A percentile compares a stretch with the other conserved stretches of the same genome.
These are phyloP conservation scores for Backusella australiensis DNA, from an alignment of 192 early-diverging fungal genomes.

Conservation along the genomic window DNA sequence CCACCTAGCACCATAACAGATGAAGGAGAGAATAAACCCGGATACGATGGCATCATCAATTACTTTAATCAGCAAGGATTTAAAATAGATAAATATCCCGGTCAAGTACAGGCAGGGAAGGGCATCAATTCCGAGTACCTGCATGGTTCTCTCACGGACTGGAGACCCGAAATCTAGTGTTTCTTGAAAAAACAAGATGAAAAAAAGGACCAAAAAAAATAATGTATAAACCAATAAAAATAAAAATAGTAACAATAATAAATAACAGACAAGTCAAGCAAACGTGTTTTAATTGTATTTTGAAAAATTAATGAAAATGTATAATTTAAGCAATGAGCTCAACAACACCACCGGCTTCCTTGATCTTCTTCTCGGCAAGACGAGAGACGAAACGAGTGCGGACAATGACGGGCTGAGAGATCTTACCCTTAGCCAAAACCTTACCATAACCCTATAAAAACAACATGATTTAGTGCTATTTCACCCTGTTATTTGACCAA, in stretches of 20 bases:
- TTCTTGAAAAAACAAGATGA: background rate
- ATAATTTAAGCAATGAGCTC: conserved; percentile 57
- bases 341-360: conserved; percentile 89
- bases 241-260: background rate
- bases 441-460: conserved; percentile 80
- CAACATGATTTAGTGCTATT: background rate
- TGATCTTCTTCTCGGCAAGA: conserved; percentile 98
- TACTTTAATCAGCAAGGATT: background rate
- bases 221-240: background rate
- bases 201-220: background rate
- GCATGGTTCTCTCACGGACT: background rate
- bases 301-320: background rate
- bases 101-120: background rate
- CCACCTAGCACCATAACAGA: background rate
- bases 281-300: background rate
- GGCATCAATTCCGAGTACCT: background rate
- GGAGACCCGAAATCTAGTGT: background rate
- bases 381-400: conserved; percentile 91
- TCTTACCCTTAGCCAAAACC: conserved; percentile 92
- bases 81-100: background rate
- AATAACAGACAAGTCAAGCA: background rate
- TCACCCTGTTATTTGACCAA: background rate
- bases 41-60: background rate
- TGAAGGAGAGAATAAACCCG: background rate
- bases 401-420: conserved; percentile 94